Conservation (phyloP, 495 filamentous ascomycete genomes). For the Penicillium robsamsonii region DNA sequence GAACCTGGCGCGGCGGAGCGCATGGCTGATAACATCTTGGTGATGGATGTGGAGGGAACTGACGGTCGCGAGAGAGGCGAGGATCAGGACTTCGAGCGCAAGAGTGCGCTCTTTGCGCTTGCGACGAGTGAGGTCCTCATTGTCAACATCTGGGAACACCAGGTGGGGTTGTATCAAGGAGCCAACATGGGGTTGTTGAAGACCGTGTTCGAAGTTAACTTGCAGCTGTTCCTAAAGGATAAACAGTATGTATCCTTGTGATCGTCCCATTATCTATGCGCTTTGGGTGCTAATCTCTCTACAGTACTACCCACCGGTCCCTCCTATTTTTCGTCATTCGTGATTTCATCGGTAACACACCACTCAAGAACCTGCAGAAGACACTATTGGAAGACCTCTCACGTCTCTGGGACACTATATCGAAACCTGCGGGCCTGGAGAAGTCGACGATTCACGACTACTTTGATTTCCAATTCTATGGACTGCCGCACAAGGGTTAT, state of each 20-base stretch:
- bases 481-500: slow-evolving; percentile 92
- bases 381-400: slow-evolving; percentile 88
- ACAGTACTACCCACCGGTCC: slow-evolving; percentile 81
- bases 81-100: slow-evolving; percentile 98
- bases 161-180: slow-evolving; percentile 96
- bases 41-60: slow-evolving; percentile 99
- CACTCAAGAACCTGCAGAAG: slow-evolving; percentile 79
- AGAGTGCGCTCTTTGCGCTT: slow-evolving; percentile 93
- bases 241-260: slow-evolving; percentile 61
- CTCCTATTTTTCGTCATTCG: slow-evolving; percentile 98
- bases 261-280: slow-evolving; percentile 1
- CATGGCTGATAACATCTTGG: slow-evolving; percentile 97
- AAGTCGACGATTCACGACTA: slow-evolving; percentile 90
- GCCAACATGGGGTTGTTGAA: slow-evolving; percentile 98
- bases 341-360: slow-evolving; percentile 89
- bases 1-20: slow-evolving; percentile 29
- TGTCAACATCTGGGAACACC: slow-evolving; percentile 99
- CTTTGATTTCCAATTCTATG: slow-evolving; percentile 96
- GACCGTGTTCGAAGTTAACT: slow-evolving; percentile 97
- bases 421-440: slow-evolving; percentile 86
- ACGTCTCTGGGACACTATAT: slow-evolving; percentile 86
- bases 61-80: slow-evolving; percentile 95
- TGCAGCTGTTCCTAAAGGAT: slow-evolving; percentile 94
- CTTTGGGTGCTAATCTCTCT: slow-evolving; percentile 18
- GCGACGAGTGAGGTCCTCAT: slow-evolving; percentile 98